phyloP scores from a whole-genome alignment of 768 basidiomycete species.

The Coprinopsis strossmayeri region DNA sequence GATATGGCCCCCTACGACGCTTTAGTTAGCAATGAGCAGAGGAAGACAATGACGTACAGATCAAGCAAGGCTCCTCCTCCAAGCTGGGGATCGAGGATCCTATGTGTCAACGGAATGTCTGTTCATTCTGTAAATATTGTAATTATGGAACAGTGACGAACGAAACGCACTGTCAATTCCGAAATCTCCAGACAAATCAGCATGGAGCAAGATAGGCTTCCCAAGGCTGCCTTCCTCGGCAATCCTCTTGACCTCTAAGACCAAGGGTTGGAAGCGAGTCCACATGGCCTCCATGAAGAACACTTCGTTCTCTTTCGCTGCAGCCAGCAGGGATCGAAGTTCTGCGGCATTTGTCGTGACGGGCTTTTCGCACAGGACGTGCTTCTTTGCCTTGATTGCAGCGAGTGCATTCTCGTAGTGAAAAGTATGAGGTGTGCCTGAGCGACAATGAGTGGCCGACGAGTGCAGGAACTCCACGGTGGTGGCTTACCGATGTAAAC shows the following conservation, averaged over 20 bases:
- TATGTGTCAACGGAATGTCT: slow-evolving; percentile 65
- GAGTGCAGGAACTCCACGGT: too few relatives aligned
- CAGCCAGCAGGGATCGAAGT: slow-evolving; percentile 59
- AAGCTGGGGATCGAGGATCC: slow-evolving; percentile 72
- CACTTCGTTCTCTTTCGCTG: slow-evolving; percentile 71
- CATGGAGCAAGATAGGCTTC: slow-evolving; percentile 57
- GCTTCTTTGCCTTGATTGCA: slow-evolving; percentile 73
- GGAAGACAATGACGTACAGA: slow-evolving; percentile 42
- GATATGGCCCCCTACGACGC: slow-evolving; percentile 67
- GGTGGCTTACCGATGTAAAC: slow-evolving; percentile 50
- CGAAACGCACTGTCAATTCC: slow-evolving; percentile 50
- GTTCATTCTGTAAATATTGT: too few relatives aligned
- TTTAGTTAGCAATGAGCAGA: slow-evolving; percentile 2
- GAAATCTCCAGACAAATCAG: slow-evolving; percentile 73
- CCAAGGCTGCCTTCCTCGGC: slow-evolving; percentile 61
- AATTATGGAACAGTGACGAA: too few relatives aligned
- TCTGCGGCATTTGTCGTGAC: slow-evolving; percentile 75
- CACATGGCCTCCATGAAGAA: slow-evolving; percentile 94
- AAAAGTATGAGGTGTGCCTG: slow-evolving; percentile 79
- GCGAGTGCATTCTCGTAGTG: slow-evolving; percentile 76
- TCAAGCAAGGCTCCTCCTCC: slow-evolving; percentile 84
- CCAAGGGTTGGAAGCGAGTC: slow-evolving; percentile 77
- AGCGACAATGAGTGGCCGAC: too few relatives aligned
- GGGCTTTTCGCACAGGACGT: slow-evolving; percentile 87
- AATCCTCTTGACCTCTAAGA: slow-evolving; percentile 55